phyloP scores from a whole-genome alignment of 169 alveolate genomes.

The Cryptosporidium tyzzeri region DNA sequence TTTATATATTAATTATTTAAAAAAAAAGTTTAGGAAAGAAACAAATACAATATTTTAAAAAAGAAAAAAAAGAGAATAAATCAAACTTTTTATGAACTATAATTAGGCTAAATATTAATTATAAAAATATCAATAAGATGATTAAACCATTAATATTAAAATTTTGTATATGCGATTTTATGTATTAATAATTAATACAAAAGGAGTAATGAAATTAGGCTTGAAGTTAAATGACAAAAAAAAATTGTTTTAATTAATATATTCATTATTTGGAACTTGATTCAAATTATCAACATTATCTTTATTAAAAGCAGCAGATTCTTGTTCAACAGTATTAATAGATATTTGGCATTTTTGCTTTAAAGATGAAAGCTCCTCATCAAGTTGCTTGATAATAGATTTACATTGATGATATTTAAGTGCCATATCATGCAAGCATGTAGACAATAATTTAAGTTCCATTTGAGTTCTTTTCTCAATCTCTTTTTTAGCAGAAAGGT shows the following conservation, averaged over 20 bases:
- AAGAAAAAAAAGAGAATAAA: too few relatives aligned
- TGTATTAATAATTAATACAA: neutral
- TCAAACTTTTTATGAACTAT: neutral
- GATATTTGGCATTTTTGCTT: slow-evolving; percentile 68
- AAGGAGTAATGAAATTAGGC: neutral
- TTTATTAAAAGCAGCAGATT: neutral
- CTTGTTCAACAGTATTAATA: slow-evolving; percentile 12
- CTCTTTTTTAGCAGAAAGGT: slow-evolving; percentile 56
- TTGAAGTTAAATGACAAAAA: neutral
- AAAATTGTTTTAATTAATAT: neutral
- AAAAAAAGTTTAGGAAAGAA: too few relatives aligned
- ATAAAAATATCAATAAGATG: neutral
- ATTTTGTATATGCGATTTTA: slow-evolving; percentile 1
- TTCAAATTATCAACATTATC: neutral
- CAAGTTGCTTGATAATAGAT: slow-evolving; percentile 66
- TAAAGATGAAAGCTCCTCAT: slow-evolving; percentile 65
- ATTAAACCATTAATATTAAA: neutral
- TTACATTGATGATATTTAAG: slow-evolving; percentile 69
- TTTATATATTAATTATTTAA: too few relatives aligned
- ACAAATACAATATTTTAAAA: too few relatives aligned
- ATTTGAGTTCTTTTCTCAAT: slow-evolving; percentile 63
- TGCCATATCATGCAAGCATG: slow-evolving; percentile 76
- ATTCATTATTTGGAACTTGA: neutral
- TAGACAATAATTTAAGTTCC: slow-evolving; percentile 60
- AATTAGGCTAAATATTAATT: neutral